Conservation (phyloP, 2,329 filamentous ascomycete species). For the Cercospora brassicicola region DNA sequence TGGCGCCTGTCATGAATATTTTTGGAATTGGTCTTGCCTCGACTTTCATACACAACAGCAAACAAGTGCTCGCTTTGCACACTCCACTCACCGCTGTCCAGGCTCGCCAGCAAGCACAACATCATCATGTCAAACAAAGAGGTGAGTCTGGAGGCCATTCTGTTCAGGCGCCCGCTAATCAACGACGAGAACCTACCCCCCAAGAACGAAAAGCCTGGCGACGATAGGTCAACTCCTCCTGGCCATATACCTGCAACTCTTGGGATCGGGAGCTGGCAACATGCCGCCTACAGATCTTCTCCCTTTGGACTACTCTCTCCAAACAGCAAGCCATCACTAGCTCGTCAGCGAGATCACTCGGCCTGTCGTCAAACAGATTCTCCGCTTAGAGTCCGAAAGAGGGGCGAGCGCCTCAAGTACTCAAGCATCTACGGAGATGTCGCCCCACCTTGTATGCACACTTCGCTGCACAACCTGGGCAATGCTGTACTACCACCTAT, state of each 20-base stretch:
- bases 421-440: conserved; percentile 28
- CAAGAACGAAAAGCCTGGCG: conserved; percentile 10
- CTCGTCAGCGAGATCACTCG: conserved; percentile 37
- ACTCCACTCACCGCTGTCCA: not conserved
- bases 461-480: conserved; percentile 2
- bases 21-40: not conserved
- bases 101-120: not conserved
- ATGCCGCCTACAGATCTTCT: conserved; percentile 21
- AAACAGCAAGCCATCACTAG: conserved; percentile 34
- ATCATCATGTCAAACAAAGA: conserved; percentile 36
- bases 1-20: conserved; percentile 1
- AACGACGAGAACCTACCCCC: conserved; percentile 30
- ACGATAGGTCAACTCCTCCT: conserved; percentile 23
- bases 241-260: conserved; percentile 18
- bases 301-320: conserved; percentile 31
- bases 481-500: conserved; percentile 2
- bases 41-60: not conserved
- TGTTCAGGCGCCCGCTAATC: conserved; percentile 2
- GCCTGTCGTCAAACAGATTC: conserved; percentile 34
- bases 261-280: conserved; percentile 28
- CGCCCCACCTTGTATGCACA: conserved; percentile 30
- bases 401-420: conserved; percentile 38
- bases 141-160: conserved; percentile 18
- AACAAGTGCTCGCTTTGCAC: not conserved
- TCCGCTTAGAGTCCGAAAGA: conserved; percentile 40